Percentiles rank a stretch among this genome's conserved stretches.
phyloP scores from a whole-genome alignment of 129 eudicot species.

The Arctium minus region DNA sequence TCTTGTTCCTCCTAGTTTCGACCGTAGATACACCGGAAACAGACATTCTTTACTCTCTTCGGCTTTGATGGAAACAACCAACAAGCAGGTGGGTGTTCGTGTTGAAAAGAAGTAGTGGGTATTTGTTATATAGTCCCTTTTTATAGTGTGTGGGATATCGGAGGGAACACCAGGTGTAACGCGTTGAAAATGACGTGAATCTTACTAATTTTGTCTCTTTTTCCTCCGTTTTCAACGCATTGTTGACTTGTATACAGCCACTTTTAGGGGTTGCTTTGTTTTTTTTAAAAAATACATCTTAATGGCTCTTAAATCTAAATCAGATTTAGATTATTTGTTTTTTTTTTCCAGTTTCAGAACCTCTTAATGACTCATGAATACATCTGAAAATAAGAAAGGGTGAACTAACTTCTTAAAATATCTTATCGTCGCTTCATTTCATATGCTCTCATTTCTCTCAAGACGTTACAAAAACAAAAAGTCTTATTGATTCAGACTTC shows the following conservation, averaged over 20 bases:
- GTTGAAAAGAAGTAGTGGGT: not conserved
- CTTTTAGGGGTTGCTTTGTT: no score
- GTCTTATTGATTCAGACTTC: no score
- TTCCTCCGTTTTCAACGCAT: not conserved
- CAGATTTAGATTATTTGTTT: no score
- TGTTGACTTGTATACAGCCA: slow-evolving; percentile 3
- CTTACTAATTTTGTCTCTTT: slow-evolving; percentile 25
- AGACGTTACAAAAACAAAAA: no score
- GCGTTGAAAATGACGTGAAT: slow-evolving; percentile 30
- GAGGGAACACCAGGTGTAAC: slow-evolving; percentile 28
- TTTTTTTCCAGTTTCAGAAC: no score
- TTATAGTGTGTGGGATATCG: slow-evolving; percentile 14
- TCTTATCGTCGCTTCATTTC: no score
- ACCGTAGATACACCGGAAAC: not conserved
- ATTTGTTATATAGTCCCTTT: slow-evolving; percentile 25
- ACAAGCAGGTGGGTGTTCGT: slow-evolving; percentile 6
- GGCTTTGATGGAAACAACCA: not conserved
- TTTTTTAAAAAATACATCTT: no score
- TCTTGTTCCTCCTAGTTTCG: slow-evolving; percentile 25
- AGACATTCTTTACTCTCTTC: slow-evolving; percentile 1
- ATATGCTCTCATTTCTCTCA: no score
- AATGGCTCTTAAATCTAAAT: no score
- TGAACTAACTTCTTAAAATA: no score
- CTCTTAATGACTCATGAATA: no score
- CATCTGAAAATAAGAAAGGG: no score